Evolutionary conservation across 495 filamentous ascomycete genomes (phyloP).

Genomic region (Xylaria palmicola): DNA sequence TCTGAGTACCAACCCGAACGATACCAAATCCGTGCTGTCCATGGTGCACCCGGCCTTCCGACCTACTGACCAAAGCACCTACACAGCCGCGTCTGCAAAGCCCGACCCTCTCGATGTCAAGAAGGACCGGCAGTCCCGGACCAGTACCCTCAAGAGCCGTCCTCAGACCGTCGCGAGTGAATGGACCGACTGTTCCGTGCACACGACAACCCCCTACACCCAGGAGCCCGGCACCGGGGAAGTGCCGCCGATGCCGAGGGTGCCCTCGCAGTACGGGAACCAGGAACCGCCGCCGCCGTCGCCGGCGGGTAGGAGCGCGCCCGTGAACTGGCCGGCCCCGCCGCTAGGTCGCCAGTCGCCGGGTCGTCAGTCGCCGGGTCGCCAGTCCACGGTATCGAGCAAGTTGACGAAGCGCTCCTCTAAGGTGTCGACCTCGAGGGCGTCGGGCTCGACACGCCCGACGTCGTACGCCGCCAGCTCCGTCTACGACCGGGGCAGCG

Average conservation of each 20-base stretch:
- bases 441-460: too few species aligned
- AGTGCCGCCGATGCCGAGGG: conserved; percentile 17
- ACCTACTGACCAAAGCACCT: not conserved
- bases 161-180: not conserved
- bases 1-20: conserved; percentile 1
- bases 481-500: not conserved
- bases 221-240: not conserved
- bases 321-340: conserved; percentile 12
- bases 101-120: conserved; percentile 20
- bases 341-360: not conserved
- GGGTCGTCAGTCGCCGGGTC: too few species aligned
- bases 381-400: too few species aligned
- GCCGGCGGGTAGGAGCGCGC: not conserved
- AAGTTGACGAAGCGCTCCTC: too few species aligned
- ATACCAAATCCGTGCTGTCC: conserved; percentile 23
- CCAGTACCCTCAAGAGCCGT: too few species aligned
- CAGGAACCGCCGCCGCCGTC: not conserved
- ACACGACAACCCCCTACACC: conserved; percentile 6
- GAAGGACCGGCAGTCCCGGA: not conserved
- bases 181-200: conserved; percentile 25
- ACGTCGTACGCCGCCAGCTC: not conserved
- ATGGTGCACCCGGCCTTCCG: conserved; percentile 32
- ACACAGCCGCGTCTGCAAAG: conserved; percentile 18
- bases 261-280: conserved; percentile 19
- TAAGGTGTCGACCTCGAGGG: too few species aligned